Evolutionary conservation across 2,329 filamentous ascomycete genomes (phyloP), one percentile per base, ranked within the genome.

Genomic region (Trichoderma sp.): DNA sequence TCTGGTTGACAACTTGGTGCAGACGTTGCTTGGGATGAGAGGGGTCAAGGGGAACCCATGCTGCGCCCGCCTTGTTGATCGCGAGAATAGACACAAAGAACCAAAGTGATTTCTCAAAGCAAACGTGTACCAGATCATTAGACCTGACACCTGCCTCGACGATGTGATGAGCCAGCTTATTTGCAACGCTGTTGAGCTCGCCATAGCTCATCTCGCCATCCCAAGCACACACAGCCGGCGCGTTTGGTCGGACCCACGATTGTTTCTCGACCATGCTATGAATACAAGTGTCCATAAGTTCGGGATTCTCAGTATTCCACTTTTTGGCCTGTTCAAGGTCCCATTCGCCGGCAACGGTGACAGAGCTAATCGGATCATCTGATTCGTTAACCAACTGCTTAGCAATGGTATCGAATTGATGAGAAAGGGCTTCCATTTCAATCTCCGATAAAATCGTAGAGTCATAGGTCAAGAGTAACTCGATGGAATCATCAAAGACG

Each of bases 51-150:
- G 68, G 68, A 10, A 69, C 61, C 68, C 68, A 69, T 31, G 66
- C 58, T 6, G 33, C 76, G 5, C 77, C 77, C 16, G 74, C 71
- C 55, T 77, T 76, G 33, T 77, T 70, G 27, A 78, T 70, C 14
- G 68, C 76, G 3, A 78, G 43, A 24, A 76, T 74, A 0, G 73
- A 72, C 1, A 77, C 71, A 2, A 72, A 43, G 19, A 72, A 70
- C 72, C 71, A 73, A 29, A 61, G 16, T 10, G 69, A 75, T 68
- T 76, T 73, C 52, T 73, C 72, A 2, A 72, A 72, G 58, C 63
- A 73, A 3, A 72, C 37, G 2, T 71, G 71, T 4, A 73, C 69
- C 0, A 60, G 21, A 74, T 70, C 57, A 76, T 4, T 72, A 70
- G 4, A 61, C 40, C 31, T 81, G 71, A 33, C 75, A 73, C 33